Conservation (phyloP, 208 protist species). For the Leishmania turanica region DNA sequence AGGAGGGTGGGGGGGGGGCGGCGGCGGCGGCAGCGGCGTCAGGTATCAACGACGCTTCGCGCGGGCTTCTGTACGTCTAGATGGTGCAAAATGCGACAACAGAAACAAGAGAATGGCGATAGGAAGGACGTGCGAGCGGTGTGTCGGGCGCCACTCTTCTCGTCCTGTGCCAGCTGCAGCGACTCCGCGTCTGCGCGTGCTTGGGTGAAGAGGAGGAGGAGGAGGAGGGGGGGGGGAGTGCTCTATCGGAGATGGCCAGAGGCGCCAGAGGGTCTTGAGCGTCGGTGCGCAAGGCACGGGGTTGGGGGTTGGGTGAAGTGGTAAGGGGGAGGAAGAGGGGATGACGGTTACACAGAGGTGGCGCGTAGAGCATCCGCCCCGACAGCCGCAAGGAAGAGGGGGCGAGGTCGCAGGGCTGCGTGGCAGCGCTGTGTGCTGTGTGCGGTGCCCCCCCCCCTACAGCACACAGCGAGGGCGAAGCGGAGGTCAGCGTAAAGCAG, state of each 20-base stretch:
- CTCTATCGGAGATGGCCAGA: background rate
- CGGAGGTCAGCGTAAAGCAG: background rate
- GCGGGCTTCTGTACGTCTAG: no score
- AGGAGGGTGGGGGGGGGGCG: no score
- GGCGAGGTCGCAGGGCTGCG: background rate
- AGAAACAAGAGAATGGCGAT: no score
- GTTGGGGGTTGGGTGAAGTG: background rate
- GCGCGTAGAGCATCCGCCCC: background rate
- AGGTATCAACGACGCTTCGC: no score
- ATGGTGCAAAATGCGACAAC: no score
- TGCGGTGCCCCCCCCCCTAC: background rate
- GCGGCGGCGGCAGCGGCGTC: no score
- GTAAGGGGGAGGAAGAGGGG: background rate
- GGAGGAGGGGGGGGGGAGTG: no score
- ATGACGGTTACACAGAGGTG: background rate
- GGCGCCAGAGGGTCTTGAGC: background rate
- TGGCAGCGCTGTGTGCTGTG: background rate
- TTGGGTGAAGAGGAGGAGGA: background rate
- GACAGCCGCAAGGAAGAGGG: background rate
- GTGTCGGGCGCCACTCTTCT: no score
- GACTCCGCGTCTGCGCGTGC: background rate
- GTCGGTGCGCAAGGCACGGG: background rate
- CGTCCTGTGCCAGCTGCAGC: no score
- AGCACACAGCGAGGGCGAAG: background rate
- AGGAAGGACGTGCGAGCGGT: no score